Evolutionary conservation across 495 filamentous ascomycete species (phyloP).

Genomic region (Podospora pseudopauciseta): DNA sequence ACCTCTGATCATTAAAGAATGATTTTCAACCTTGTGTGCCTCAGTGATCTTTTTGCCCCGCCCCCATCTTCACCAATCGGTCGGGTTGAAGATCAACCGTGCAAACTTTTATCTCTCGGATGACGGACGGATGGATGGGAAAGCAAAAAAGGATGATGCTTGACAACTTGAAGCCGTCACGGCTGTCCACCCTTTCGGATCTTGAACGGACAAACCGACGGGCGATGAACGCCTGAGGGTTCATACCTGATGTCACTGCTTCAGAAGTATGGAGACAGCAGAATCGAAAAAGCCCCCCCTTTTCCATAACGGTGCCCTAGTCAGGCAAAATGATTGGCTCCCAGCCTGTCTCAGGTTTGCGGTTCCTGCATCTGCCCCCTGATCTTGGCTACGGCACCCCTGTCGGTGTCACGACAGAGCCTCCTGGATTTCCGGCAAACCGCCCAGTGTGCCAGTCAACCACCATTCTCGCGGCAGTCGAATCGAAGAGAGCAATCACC

Average conservation of each 20-base stretch:
- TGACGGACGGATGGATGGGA: not conserved
- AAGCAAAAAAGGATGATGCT: constrained; percentile 2
- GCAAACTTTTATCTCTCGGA: not conserved
- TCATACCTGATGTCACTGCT: constrained; percentile 1
- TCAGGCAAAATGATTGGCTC: constrained; percentile 1
- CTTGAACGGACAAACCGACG: not conserved
- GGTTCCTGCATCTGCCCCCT: constrained; percentile 34
- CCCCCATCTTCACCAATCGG: constrained; percentile 1
- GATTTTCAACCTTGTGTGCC: constrained; percentile 6
- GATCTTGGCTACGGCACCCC: constrained; percentile 14
- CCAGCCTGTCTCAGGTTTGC: constrained; percentile 27
- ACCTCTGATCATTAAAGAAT: not conserved
- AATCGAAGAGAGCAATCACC: constrained; percentile 5
- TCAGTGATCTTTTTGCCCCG: constrained; percentile 8
- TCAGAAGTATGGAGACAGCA: not conserved
- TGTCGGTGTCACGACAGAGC: constrained; percentile 17
- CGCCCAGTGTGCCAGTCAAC: not conserved
- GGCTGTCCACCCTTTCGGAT: not conserved
- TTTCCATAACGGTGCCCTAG: not conserved
- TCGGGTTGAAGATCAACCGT: not conserved
- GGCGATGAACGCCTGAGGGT: not conserved
- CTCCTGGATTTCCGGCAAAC: constrained; percentile 24
- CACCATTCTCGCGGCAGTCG: not conserved
- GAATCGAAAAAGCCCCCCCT: not conserved
- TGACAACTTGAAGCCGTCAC: not conserved